These are phyloP conservation scores for Thamnidium elegans DNA, from an alignment of 192 early-diverging fungal species.

Conservation along the genomic window DNA sequence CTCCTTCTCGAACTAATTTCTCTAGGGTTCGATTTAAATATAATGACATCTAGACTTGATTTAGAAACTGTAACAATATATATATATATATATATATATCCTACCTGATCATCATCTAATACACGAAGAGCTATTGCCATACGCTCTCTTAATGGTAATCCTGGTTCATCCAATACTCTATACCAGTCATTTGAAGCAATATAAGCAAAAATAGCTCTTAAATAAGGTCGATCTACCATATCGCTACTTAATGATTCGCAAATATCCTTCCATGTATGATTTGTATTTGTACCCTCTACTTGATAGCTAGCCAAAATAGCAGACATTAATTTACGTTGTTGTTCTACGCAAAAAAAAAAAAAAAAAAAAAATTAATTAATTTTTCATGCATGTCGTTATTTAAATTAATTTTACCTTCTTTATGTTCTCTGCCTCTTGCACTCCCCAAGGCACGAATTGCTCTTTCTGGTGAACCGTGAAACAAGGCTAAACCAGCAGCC, in stretches of 20 bases:
- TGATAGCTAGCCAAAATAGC: constrained; percentile 62
- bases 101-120: constrained; percentile 76
- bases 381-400: too few relatives aligned
- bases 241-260: constrained; percentile 58
- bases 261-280: constrained; percentile 55
- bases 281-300: constrained; percentile 32
- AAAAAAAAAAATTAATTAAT: background rate
- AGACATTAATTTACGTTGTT: constrained; percentile 82
- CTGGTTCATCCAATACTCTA: constrained; percentile 66
- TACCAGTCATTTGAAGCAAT: constrained; percentile 82
- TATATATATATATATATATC: background rate
- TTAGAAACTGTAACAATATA: background rate
- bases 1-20: constrained; percentile 57
- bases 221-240: constrained; percentile 65
- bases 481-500: constrained; percentile 87
- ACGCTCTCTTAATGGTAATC: constrained; percentile 73
- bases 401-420: constrained; percentile 16
- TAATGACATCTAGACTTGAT: constrained; percentile 45
- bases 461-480: constrained; percentile 73
- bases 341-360: constrained; percentile 44
- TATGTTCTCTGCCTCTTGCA: constrained; percentile 34
- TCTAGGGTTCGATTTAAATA: constrained; percentile 60
- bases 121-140: constrained; percentile 84
- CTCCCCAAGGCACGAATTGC: constrained; percentile 67
- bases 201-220: constrained; percentile 86